These are phyloP conservation scores for Mrakia gelida DNA, from an alignment of 768 basidiomycete species.

Conservation along the genomic window DNA sequence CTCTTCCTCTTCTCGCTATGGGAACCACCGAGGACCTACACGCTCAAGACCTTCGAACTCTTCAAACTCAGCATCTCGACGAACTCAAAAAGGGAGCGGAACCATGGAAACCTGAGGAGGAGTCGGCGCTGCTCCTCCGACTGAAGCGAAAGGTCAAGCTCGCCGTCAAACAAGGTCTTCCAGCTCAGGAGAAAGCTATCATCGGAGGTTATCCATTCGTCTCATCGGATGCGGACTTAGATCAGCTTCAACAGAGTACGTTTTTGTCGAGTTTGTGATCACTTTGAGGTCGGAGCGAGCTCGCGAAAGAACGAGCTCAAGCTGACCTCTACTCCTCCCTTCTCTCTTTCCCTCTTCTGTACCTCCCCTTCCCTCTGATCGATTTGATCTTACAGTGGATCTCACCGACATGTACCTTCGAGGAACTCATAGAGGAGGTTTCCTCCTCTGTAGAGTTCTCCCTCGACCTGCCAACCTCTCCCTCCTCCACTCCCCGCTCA, in stretches of 20 bases:
- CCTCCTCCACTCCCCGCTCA: conserved; percentile 16
- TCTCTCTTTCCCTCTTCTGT: background rate
- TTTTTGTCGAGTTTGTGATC: background rate
- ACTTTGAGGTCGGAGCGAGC: background rate
- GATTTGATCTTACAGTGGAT: background rate
- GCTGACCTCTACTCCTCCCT: too few relatives aligned
- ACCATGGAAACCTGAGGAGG: background rate
- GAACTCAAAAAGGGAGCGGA: conserved; percentile 5
- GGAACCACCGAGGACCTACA: background rate
- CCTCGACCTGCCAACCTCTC: conserved; percentile 1
- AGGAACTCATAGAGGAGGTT: background rate
- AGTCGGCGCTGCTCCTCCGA: background rate
- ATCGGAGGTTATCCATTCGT: conserved; percentile 8
- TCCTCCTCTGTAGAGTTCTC: conserved; percentile 21
- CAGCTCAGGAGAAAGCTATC: background rate
- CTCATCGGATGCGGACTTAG: background rate
- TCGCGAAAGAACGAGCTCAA: too few relatives aligned
- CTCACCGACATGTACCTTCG: conserved; percentile 6
- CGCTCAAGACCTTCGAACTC: background rate
- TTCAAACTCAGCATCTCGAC: background rate
- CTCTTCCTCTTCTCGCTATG: background rate
- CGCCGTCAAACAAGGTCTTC: background rate
- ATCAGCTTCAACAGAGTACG: conserved; percentile 4
- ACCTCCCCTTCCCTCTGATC: background rate
- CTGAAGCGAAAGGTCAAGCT: background rate